Evolutionary conservation across 805 yeast species (phyloP).

Genomic region (Saturnispora zaruensis): DNA sequence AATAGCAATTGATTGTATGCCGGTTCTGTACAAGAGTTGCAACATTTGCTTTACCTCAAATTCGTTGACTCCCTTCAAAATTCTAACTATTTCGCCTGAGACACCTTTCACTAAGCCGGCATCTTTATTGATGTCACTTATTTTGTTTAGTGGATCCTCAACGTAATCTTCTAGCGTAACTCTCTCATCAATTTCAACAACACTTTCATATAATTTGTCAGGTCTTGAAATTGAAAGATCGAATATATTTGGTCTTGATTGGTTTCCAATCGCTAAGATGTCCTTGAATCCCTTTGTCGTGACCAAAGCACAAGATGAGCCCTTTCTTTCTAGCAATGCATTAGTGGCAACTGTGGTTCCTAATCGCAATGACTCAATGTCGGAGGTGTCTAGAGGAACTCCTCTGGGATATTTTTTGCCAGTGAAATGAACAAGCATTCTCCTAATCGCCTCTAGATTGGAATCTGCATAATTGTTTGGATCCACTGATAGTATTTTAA

Average conservation of each 20-base stretch:
- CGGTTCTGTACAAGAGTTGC: slow-evolving; percentile 39
- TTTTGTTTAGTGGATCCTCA: slow-evolving; percentile 51
- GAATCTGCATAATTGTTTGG: slow-evolving; percentile 86
- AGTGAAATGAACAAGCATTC: slow-evolving; percentile 57
- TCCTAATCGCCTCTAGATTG: slow-evolving; percentile 82
- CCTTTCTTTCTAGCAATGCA: slow-evolving; percentile 87
- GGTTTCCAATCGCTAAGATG: slow-evolving; percentile 77
- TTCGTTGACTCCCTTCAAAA: slow-evolving; percentile 44
- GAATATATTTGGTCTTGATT: slow-evolving; percentile 83
- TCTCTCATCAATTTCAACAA: slow-evolving; percentile 82
- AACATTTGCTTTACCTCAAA: slow-evolving; percentile 36
- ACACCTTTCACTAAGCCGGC: slow-evolving; percentile 42
- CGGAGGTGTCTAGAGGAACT: slow-evolving; percentile 49
- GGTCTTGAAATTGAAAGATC: slow-evolving; percentile 71
- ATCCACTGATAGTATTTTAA: slow-evolving; percentile 81
- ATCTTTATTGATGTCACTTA: slow-evolving; percentile 8
- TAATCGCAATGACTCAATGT: slow-evolving; percentile 66
- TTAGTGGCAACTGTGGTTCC: slow-evolving; percentile 97
- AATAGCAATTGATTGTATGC: slow-evolving; percentile 62
- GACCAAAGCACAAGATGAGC: slow-evolving; percentile 76
- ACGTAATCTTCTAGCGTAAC: slow-evolving; percentile 75
- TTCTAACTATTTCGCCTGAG: slow-evolving; percentile 59
- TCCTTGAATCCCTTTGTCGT: slow-evolving; percentile 89
- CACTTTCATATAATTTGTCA: slow-evolving; percentile 61
- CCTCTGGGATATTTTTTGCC: slow-evolving; percentile 50